A percentile compares a stretch with the other conserved stretches of the same genome.
Conservation (phyloP, 1,139 yeast species). For the Magnusiomyces sp. region DNA sequence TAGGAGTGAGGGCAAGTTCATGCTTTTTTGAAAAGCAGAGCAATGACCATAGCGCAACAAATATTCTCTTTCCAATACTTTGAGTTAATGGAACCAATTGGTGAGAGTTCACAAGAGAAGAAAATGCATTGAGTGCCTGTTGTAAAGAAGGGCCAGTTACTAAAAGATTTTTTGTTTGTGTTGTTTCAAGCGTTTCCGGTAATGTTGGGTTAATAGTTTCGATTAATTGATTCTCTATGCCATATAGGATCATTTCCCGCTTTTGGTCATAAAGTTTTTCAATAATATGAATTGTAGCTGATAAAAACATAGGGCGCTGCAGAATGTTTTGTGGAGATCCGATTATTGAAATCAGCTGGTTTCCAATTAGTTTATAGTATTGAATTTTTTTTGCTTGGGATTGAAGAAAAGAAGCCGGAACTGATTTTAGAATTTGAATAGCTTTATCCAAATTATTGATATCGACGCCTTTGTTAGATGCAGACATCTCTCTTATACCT, state of each 20-base stretch:
- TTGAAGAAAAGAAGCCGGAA: no score
- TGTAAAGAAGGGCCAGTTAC: neutral
- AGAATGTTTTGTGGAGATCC: constrained; percentile 29
- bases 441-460: constrained; percentile 55
- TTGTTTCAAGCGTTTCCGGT: neutral
- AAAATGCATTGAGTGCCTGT: constrained; percentile 12
- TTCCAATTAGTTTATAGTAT: constrained; percentile 50
- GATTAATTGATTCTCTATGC: constrained; percentile 35
- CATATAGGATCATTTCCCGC: constrained; percentile 47
- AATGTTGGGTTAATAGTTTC: constrained; percentile 14
- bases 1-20: no score
- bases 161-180: neutral
- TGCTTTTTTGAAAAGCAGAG: constrained; percentile 1
- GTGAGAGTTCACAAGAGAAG: neutral
- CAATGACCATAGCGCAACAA: constrained; percentile 2
- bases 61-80: neutral
- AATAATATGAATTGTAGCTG: constrained; percentile 50
- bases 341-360: constrained; percentile 51
- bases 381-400: constrained; percentile 35
- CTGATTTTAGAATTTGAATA: constrained; percentile 49
- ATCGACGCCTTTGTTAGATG: no score
- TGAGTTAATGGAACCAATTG: constrained; percentile 1
- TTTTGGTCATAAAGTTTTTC: constrained; percentile 48
- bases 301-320: no score
- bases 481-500: constrained; percentile 65